Percentiles rank a stretch among this genome's conserved stretches.
Conservation (phyloP, 2,329 filamentous ascomycete species). For the Delphinella strobiligena region DNA sequence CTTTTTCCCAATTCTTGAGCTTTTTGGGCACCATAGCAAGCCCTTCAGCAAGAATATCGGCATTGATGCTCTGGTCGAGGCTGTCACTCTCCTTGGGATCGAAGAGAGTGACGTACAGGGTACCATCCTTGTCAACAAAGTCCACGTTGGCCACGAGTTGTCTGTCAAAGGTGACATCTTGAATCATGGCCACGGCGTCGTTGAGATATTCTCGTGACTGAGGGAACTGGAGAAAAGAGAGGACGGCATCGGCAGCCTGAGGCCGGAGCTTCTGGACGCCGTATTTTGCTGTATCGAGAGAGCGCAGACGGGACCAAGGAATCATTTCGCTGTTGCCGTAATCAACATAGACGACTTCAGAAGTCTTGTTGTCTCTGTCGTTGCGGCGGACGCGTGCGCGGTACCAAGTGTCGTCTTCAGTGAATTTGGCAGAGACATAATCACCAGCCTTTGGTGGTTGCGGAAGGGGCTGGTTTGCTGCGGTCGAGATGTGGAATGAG, state of each 20-base stretch:
- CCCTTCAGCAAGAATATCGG: constrained; percentile 71
- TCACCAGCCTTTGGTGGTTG: constrained; percentile 82
- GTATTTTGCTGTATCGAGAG: constrained; percentile 72
- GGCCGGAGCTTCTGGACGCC: constrained; percentile 67
- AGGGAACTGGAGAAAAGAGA: constrained; percentile 85
- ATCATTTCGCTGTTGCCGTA: constrained; percentile 90
- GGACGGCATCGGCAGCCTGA: constrained; percentile 74
- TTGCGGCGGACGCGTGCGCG: constrained; percentile 82
- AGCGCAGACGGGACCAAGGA: constrained; percentile 70
- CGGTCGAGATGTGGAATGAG: constrained; percentile 74
- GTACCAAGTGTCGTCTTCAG: constrained; percentile 86
- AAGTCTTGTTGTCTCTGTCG: constrained; percentile 77
- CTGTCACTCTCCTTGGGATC: constrained; percentile 54
- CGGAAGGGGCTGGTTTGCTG: constrained; percentile 62
- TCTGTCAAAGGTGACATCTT: constrained; percentile 56
- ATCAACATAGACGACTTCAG: constrained; percentile 89
- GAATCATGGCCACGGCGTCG: constrained; percentile 67
- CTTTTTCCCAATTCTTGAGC: constrained; percentile 81
- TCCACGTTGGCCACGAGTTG: constrained; percentile 87
- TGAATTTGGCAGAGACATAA: constrained; percentile 82
- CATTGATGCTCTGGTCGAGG: constrained; percentile 73
- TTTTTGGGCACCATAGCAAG: constrained; percentile 87
- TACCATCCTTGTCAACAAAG: constrained; percentile 68
- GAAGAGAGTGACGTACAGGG: constrained; percentile 77
- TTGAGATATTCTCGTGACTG: constrained; percentile 67